phyloP scores from a whole-genome alignment of 106 monocot genomes.

The Acorus gramineus region DNA sequence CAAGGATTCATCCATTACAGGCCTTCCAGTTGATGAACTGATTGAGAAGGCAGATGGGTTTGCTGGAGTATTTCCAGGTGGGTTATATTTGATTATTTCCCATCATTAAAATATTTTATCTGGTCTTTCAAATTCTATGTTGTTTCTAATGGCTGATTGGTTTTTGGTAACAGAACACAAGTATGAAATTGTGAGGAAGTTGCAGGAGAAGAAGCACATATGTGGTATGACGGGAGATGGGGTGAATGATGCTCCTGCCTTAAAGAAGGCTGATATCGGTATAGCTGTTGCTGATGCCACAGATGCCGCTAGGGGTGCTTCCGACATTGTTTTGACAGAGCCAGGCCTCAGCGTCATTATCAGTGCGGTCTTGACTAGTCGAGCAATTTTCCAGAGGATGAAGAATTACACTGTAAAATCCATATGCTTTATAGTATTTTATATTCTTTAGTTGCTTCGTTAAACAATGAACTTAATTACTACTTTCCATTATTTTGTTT shows the following conservation, averaged over 20 bases:
- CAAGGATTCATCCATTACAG: constrained; percentile 38
- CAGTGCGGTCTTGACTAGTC: constrained; percentile 67
- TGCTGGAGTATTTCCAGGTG: constrained; percentile 69
- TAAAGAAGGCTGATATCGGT: constrained; percentile 73
- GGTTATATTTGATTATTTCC: not conserved
- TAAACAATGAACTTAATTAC: not conserved
- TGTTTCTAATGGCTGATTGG: not conserved
- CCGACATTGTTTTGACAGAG: constrained; percentile 72
- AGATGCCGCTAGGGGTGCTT: constrained; percentile 68
- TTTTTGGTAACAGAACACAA: constrained; percentile 42
- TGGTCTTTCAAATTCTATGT: not conserved
- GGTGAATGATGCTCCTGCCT: constrained; percentile 66
- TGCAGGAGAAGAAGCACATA: constrained; percentile 68
- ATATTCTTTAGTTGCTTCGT: not conserved
- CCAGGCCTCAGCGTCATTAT: constrained; percentile 77
- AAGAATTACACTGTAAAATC: constrained; percentile 68
- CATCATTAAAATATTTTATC: not conserved
- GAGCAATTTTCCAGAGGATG: constrained; percentile 83
- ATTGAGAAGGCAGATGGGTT: constrained; percentile 72
- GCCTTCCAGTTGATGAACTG: constrained; percentile 47
- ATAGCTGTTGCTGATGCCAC: constrained; percentile 74
- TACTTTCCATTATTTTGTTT: not conserved
- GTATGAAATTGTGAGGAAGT: constrained; percentile 59
- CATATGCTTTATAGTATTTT: not conserved
- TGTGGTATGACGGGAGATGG: constrained; percentile 88